Evolutionary conservation across 371 early-diverging fungal species (phyloP), one percentile per base, ranked within the genome.

Genomic region (Syncephalastrum racemosum): DNA sequence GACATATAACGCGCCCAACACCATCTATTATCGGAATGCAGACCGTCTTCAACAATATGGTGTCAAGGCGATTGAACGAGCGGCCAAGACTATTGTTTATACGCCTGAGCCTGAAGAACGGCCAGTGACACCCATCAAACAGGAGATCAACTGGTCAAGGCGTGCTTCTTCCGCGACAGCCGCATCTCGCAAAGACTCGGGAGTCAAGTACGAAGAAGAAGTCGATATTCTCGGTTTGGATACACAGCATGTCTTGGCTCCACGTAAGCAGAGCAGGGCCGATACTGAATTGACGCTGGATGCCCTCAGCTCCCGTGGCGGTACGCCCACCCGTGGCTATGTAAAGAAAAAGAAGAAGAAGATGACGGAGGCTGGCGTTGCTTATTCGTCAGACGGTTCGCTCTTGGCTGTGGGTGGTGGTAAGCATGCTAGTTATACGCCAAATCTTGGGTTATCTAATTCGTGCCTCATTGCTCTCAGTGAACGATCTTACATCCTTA

Each of bases 1-100:
- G 54, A 75, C 80, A 1, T 93, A 91, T 64, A 93, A 93, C 58
- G 75, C 85, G 16, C 79, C 79, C 15, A 82, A 84, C 13, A 90
- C 90, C 0, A 73, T 88, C 7, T 91, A 90, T 49, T 86, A 79
- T 78, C 83, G 80, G 53, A 80, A 71, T 50, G 90, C 92, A 0
- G 88, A 88, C 25, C 83, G 83, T 58, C 56, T 91, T 3, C 72
- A 77, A 49, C 74, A 80, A 1, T 80, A 75, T 56, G 87, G 88
- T 3, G 50, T 64, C 3, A 77, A 76, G 41, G 66, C 83, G 4
- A 82, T 89, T 60, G 87, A 85, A 48, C 68, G 84, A 13, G 86
- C 86, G 27, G 71, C 71, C 24, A 77, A 78, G 31, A 66, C 74
- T 0, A 63, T 78, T 40, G 71, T 70, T n/a, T 78, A 82, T 46